Conservation (phyloP, 371 early-diverging fungal genomes). For the Mucor sp. region DNA sequence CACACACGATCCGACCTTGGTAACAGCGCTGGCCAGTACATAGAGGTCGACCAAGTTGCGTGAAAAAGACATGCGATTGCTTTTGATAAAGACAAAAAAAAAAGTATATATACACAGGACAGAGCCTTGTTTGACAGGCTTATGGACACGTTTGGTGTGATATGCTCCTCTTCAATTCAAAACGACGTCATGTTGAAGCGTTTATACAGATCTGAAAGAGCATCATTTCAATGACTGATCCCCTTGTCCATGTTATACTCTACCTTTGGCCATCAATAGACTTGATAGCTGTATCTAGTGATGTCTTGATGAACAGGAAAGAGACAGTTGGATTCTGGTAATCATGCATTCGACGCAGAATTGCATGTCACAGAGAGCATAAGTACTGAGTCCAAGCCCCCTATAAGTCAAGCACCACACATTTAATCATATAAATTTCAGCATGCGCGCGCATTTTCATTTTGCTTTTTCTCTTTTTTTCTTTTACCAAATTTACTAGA, state of each 20-base stretch:
- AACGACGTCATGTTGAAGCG: not conserved
- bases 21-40: slow-evolving; percentile 34
- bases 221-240: too few relatives aligned
- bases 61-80: slow-evolving; percentile 32
- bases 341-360: not conserved
- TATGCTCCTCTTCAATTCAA: slow-evolving; percentile 1
- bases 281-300: too few relatives aligned
- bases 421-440: too few relatives aligned
- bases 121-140: not conserved
- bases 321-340: too few relatives aligned
- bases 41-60: slow-evolving; percentile 41
- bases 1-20: slow-evolving; percentile 29
- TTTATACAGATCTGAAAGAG: not conserved
- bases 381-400: not conserved
- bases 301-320: too few relatives aligned
- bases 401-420: too few relatives aligned
- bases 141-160: not conserved
- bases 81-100: not conserved
- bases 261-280: too few relatives aligned
- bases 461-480: not conserved
- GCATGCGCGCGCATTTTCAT: not conserved
- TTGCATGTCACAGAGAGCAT: not conserved
- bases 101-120: not conserved
- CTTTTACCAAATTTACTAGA: not conserved
- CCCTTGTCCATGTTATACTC: too few relatives aligned